Evolutionary conservation across 2,329 filamentous ascomycete species (phyloP).

Genomic region (Penicillium sp.): DNA sequence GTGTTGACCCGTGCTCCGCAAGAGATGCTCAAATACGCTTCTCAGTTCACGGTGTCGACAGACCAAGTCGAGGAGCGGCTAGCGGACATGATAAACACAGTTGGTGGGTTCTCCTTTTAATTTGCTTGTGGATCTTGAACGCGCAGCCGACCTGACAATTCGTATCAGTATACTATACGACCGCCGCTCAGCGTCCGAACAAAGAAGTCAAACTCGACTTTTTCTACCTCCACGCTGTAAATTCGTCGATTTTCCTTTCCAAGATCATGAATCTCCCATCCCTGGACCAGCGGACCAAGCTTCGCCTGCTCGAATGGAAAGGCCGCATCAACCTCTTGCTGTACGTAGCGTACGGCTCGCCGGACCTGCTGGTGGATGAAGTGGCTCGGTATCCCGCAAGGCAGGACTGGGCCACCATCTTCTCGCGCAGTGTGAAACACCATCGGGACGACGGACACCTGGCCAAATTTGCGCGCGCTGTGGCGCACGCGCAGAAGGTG

Average conservation of each 20-base stretch:
- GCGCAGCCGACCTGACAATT: neutral
- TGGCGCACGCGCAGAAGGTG: constrained; percentile 62
- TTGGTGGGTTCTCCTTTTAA: constrained; percentile 42
- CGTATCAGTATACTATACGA: constrained; percentile 52
- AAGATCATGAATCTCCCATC: constrained; percentile 58
- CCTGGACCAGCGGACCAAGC: constrained; percentile 63
- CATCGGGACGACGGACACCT: constrained; percentile 74
- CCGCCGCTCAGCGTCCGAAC: constrained; percentile 60
- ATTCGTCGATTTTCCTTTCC: constrained; percentile 69
- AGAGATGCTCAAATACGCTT: constrained; percentile 61
- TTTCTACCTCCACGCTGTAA: constrained; percentile 76
- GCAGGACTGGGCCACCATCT: constrained; percentile 47
- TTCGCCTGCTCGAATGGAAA: constrained; percentile 76
- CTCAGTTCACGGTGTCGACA: constrained; percentile 56
- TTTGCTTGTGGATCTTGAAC: too few species aligned
- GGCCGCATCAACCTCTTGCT: constrained; percentile 69
- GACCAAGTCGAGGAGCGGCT: constrained; percentile 58
- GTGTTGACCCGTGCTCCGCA: constrained; percentile 61
- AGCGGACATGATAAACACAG: constrained; percentile 68
- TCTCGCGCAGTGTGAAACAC: constrained; percentile 46
- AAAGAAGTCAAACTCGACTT: constrained; percentile 78
- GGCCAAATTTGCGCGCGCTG: constrained; percentile 69
- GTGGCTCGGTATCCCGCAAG: constrained; percentile 60
- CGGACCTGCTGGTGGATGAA: constrained; percentile 58
- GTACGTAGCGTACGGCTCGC: constrained; percentile 67